Base-by-base conservation (phyloP, 169 alveolate species). In the Plasmodium vivax region DNA sequence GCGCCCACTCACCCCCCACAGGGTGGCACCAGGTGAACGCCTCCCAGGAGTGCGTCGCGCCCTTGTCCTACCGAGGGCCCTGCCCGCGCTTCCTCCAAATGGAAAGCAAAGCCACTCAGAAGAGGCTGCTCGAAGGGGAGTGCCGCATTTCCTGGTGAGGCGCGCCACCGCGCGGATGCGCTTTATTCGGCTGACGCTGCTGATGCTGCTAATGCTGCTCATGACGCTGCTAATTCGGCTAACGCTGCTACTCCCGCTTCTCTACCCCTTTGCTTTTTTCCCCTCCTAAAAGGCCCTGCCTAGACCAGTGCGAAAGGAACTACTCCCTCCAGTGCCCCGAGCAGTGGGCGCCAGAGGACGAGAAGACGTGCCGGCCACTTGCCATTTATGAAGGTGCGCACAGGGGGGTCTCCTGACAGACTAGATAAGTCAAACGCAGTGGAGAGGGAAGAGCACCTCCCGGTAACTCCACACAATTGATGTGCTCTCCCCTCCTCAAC, bases 301-400 rank as follows among this genome's bases (percentile, higher is more conserved):
- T 62, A 9, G 34, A 12, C 54, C 36, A 56, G n/a, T 90, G 94
- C 72, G 91, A 90, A 90, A 90, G 51, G 51, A 51, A 90, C 41
- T 90, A 90, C 82, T 90, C 94, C 58, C 36, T 56, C 6, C 91
- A 90, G 74, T 90, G 94, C 56, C 94, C 94, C 68, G 83, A 80
- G 16, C 82, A 79, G 16, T 90, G 94, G 94, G 83, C n/a, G 12
- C 94, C 75, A n/a, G 83, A 41, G 56, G 90, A 80, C 36, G 91
- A 90, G 3, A 90, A 30, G 43, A 80, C 19, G n/a, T 90, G 94
- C 32, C 83, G 51, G 47, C 94, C 94, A 8, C 4, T 68, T 19
- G 88, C 91, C 6, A 79, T 38, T 23, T 90, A 90, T 30, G 91
- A 90, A 41, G 94, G 94, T 90, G 6, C 5, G 36, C 10, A 8